Conservation (phyloP, 768 basidiomycete species). For the Mycena latifolia region DNA sequence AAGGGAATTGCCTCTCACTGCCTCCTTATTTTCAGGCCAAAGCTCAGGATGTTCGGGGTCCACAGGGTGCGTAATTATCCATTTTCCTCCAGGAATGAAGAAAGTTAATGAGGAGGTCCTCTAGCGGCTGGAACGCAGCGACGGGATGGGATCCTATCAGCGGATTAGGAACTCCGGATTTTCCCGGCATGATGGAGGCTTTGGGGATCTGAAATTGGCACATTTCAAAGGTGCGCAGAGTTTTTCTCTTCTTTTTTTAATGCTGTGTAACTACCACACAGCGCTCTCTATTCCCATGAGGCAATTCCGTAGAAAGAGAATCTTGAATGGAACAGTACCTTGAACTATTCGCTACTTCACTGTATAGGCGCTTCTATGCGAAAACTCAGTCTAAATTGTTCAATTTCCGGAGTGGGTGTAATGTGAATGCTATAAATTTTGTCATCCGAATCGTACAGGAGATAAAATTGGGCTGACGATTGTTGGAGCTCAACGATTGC, state of each 20-base stretch:
- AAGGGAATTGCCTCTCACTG: constrained; percentile 8
- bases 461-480: neutral
- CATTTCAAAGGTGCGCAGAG: constrained; percentile 11
- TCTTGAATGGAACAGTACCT: constrained; percentile 10
- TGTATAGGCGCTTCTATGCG: constrained; percentile 2
- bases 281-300: constrained; percentile 4
- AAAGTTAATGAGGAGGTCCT: constrained; percentile 5
- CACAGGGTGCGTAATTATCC: constrained; percentile 12
- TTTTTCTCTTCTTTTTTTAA: constrained; percentile 1
- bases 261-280: constrained; percentile 8
- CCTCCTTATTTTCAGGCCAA: constrained; percentile 19
- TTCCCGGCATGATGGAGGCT: constrained; percentile 18
- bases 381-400: neutral
- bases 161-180: constrained; percentile 26
- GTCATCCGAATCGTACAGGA: constrained; percentile 5
- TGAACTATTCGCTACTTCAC: constrained; percentile 1
- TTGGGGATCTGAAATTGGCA: constrained; percentile 24
- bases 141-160: constrained; percentile 20
- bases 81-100: constrained; percentile 1
- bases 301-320: constrained; percentile 4
- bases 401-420: constrained; percentile 2
- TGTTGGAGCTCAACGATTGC: constrained; percentile 6
- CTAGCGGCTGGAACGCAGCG: constrained; percentile 12
- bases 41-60: constrained; percentile 22
- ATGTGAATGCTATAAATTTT: constrained; percentile 8